Conservation (phyloP, 345 rosid genomes). For the Brassica nigra region DNA sequence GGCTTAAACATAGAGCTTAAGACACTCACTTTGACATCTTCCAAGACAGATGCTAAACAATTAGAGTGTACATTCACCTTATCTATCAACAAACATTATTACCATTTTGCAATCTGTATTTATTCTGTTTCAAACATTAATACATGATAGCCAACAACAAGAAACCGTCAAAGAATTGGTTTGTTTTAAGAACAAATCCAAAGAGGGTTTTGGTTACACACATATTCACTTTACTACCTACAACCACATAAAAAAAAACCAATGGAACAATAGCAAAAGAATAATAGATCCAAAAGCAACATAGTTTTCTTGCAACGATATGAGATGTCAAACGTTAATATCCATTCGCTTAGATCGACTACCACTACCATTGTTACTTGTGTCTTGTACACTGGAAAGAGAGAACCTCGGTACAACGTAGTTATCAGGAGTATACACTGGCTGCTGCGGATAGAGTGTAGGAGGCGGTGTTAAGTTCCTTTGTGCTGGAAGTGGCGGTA, state of each 20-base stretch:
- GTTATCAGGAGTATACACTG: constrained; percentile 60
- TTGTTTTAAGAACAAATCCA: constrained; percentile 33
- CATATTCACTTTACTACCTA: constrained; percentile 35
- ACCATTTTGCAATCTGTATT: background rate
- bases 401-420: constrained; percentile 74
- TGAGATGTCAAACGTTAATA: constrained; percentile 47
- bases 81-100: background rate
- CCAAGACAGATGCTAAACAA: constrained; percentile 55
- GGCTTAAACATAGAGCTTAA: constrained; percentile 40
- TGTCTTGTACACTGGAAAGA: constrained; percentile 53
- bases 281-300: constrained; percentile 9
- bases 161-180: constrained; percentile 8
- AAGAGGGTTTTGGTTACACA: constrained; percentile 24
- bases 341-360: constrained; percentile 74
- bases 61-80: background rate
- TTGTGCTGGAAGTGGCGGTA: constrained; percentile 47
- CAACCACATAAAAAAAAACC: background rate
- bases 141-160: constrained; percentile 10
- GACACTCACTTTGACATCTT: constrained; percentile 80
- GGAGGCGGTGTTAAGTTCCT: constrained; percentile 89
- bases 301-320: constrained; percentile 13
- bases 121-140: background rate
- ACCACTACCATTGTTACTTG: constrained; percentile 46
- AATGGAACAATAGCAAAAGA: constrained; percentile 15
- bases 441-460: constrained; percentile 92